These are phyloP conservation scores for Persicaria maculosa DNA, from an alignment of 148 eudicot species.

Conservation along the genomic window DNA sequence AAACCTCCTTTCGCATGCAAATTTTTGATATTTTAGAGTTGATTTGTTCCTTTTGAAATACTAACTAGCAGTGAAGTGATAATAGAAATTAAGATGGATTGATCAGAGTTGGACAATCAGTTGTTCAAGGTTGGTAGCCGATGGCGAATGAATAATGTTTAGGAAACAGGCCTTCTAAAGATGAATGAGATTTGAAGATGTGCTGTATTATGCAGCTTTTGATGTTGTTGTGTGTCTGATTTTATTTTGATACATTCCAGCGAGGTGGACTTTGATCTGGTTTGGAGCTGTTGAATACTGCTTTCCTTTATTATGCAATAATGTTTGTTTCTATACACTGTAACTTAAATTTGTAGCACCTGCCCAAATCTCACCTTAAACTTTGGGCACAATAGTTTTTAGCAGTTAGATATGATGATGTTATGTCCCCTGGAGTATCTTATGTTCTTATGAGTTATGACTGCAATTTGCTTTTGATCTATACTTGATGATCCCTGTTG, in stretches of 20 bases:
- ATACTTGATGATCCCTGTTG: too few relatives aligned
- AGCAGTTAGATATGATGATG: too few relatives aligned
- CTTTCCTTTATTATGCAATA: background rate
- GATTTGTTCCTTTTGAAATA: background rate
- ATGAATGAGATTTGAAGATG: background rate
- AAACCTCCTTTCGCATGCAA: background rate
- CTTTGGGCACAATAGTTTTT: too few relatives aligned
- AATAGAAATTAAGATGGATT: background rate
- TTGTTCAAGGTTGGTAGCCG: background rate
- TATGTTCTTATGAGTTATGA: too few relatives aligned
- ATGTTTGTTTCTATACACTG: background rate
- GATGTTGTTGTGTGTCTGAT: background rate
- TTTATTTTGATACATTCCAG: background rate
- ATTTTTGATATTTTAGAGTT: background rate
- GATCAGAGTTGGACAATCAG: too few relatives aligned
- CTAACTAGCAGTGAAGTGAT: background rate
- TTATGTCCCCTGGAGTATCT: too few relatives aligned
- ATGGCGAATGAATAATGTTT: background rate
- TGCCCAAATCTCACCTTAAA: too few relatives aligned
- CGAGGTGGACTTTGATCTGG: background rate
- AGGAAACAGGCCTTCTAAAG: background rate
- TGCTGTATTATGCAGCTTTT: background rate
- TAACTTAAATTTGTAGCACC: too few relatives aligned
- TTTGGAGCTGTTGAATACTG: conserved; percentile 2
- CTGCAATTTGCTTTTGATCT: too few relatives aligned